These are phyloP conservation scores for Coniosporium tulheliwenetii DNA, from an alignment of 2,329 filamentous ascomycete species.

Conservation along the genomic window DNA sequence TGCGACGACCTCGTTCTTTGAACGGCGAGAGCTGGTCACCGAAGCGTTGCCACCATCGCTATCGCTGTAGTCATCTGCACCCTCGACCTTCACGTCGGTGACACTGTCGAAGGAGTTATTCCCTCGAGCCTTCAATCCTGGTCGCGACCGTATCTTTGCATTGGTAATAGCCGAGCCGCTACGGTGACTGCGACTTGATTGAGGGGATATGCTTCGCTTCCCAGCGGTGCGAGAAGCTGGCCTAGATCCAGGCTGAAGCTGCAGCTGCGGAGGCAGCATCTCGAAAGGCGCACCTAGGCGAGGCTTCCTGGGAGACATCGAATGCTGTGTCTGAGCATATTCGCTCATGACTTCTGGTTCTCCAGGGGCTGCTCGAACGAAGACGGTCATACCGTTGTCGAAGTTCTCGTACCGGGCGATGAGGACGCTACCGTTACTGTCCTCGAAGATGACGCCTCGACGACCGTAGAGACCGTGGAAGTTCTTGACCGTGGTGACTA, in stretches of 20 bases:
- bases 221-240: slow-evolving; percentile 55
- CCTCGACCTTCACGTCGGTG: slow-evolving; percentile 46
- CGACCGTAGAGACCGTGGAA: slow-evolving; percentile 91
- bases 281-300: slow-evolving; percentile 49
- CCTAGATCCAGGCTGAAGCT: slow-evolving; percentile 40
- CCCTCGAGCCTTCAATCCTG: slow-evolving; percentile 50
- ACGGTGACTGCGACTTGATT: slow-evolving; percentile 51
- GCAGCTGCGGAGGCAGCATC: slow-evolving; percentile 36
- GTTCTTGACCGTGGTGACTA: slow-evolving; percentile 96
- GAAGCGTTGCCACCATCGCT: slow-evolving; percentile 70
- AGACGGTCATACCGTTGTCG: slow-evolving; percentile 78
- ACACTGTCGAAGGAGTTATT: slow-evolving; percentile 42
- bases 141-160: slow-evolving; percentile 40
- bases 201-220: slow-evolving; percentile 65
- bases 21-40: slow-evolving; percentile 53
- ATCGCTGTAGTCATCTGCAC: slow-evolving; percentile 65
- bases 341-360: slow-evolving; percentile 32
- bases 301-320: slow-evolving; percentile 32
- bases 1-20: slow-evolving; percentile 68
- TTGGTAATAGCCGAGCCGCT: slow-evolving; percentile 62
- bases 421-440: slow-evolving; percentile 72
- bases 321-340: slow-evolving; percentile 20
- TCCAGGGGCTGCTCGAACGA: slow-evolving; percentile 64
- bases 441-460: slow-evolving; percentile 84
- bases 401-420: slow-evolving; percentile 97